phyloP scores from a whole-genome alignment of 2,329 filamentous ascomycete genomes.

The Colletotrichum limetticola region DNA sequence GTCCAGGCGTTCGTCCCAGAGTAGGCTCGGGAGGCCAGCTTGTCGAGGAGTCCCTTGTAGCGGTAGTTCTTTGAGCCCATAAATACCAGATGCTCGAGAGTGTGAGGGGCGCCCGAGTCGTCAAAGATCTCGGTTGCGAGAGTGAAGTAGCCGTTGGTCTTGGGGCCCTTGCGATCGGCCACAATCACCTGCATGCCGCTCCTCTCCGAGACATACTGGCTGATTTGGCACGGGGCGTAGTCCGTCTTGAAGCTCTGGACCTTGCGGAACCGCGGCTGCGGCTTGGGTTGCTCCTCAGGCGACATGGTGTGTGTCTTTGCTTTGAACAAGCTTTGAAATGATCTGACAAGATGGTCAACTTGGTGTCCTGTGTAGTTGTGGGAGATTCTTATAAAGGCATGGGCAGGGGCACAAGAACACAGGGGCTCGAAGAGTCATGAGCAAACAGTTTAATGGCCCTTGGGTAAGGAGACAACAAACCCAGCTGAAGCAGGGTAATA shows the following conservation, averaged over 20 bases:
- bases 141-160: conserved; percentile 93
- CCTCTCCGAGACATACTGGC: conserved; percentile 93
- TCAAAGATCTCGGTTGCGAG: conserved; percentile 97
- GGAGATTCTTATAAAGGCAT: background rate
- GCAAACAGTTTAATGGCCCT: background rate
- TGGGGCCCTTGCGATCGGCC: conserved; percentile 93
- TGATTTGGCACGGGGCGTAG: conserved; percentile 88
- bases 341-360: conserved; percentile 12
- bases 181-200: conserved; percentile 96
- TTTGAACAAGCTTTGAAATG: background rate
- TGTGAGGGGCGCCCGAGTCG: conserved; percentile 92
- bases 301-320: conserved; percentile 60
- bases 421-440: background rate
- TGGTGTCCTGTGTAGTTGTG: background rate
- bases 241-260: conserved; percentile 88
- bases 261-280: conserved; percentile 77
- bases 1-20: conserved; percentile 98
- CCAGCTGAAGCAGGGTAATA: background rate
- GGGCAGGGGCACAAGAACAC: background rate
- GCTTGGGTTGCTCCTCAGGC: conserved; percentile 53
- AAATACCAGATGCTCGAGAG: conserved; percentile 84
- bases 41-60: conserved; percentile 96
- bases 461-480: background rate
- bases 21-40: conserved; percentile 92
- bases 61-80: conserved; percentile 94